A percentile compares a stretch with the other conserved stretches of the same genome.
These are phyloP conservation scores for Hyaloscypha finlandica DNA, from an alignment of 495 filamentous ascomycete species.

Conservation along the genomic window DNA sequence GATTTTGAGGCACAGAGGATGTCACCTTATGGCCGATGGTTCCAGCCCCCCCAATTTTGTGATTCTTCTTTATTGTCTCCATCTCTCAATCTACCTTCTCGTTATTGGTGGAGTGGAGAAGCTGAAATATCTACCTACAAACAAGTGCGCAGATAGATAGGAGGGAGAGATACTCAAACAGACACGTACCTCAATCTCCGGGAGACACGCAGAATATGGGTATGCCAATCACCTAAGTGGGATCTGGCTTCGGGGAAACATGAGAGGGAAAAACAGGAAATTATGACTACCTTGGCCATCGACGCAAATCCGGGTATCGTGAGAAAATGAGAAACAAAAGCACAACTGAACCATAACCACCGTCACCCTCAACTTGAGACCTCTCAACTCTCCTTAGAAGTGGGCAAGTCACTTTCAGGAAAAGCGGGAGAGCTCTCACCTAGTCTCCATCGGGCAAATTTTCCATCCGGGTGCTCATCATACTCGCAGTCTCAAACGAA, in stretches of 20 bases:
- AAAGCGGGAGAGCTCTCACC: not conserved
- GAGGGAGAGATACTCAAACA: not conserved
- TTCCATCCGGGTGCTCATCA: not conserved
- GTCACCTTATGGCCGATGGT: too few relatives aligned
- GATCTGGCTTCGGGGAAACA: not conserved
- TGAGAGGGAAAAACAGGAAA: slow-evolving; percentile 1
- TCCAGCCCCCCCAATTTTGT: too few relatives aligned
- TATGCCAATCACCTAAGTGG: not conserved
- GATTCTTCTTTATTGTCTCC: too few relatives aligned
- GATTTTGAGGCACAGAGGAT: too few relatives aligned
- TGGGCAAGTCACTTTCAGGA: not conserved
- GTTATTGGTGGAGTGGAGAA: not conserved
- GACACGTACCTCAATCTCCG: not conserved
- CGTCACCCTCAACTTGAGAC: not conserved
- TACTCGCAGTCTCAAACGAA: not conserved
- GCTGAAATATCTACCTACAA: not conserved
- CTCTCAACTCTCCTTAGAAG: not conserved
- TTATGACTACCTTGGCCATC: not conserved
- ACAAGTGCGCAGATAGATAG: not conserved
- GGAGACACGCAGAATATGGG: not conserved
- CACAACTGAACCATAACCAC: not conserved
- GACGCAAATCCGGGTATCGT: not conserved
- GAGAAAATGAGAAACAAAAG: not conserved
- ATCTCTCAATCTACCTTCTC: too few relatives aligned
- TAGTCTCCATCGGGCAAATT: not conserved